A percentile compares a stretch with the other conserved stretches of the same genome.
phyloP scores from a whole-genome alignment of 495 filamentous ascomycete genomes.

The Penicillium manginii region DNA sequence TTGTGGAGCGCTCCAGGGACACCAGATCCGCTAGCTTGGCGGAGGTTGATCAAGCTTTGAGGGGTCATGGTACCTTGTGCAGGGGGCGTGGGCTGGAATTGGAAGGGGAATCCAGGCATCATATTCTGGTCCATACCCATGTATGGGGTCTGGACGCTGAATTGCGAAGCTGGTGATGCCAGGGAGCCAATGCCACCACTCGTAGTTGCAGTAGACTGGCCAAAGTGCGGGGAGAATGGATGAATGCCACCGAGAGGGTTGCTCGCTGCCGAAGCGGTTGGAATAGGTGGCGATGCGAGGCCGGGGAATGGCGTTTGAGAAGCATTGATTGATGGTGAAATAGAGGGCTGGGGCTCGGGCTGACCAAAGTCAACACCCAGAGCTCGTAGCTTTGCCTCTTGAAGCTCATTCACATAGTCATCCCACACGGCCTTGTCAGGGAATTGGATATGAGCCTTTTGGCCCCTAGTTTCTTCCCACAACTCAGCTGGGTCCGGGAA shows the following conservation, averaged over 20 bases:
- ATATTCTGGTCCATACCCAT: slow-evolving; percentile 47
- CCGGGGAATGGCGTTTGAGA: slow-evolving; percentile 56
- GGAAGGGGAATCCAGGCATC: slow-evolving; percentile 42
- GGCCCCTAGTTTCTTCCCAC: slow-evolving; percentile 52
- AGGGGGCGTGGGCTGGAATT: slow-evolving; percentile 51
- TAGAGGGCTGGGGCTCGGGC: slow-evolving; percentile 66
- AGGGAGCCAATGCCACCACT: slow-evolving; percentile 63
- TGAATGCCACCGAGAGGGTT: slow-evolving; percentile 43
- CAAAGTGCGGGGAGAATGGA: slow-evolving; percentile 50
- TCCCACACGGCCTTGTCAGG: slow-evolving; percentile 83
- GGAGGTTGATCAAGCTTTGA: slow-evolving; percentile 47
- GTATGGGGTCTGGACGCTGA: slow-evolving; percentile 47
- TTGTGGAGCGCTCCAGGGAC: slow-evolving; percentile 40
- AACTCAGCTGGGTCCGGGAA: slow-evolving; percentile 72
- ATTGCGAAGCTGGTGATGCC: slow-evolving; percentile 58
- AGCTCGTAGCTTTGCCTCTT: slow-evolving; percentile 88
- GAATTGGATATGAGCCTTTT: slow-evolving; percentile 66
- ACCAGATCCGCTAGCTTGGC: slow-evolving; percentile 35
- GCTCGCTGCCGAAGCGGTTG: slow-evolving; percentile 47
- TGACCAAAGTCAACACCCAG: slow-evolving; percentile 81
- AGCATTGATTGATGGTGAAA: slow-evolving; percentile 73
- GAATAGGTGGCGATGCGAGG: slow-evolving; percentile 61
- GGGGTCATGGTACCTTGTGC: slow-evolving; percentile 48
- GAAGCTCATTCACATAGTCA: slow-evolving; percentile 74
- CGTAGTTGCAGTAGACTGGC: slow-evolving; percentile 54